Evolutionary conservation across 2,329 filamentous ascomycete species (phyloP), one percentile per base, ranked within the genome.

Genomic region (Cladosporium sphaerospermum): DNA sequence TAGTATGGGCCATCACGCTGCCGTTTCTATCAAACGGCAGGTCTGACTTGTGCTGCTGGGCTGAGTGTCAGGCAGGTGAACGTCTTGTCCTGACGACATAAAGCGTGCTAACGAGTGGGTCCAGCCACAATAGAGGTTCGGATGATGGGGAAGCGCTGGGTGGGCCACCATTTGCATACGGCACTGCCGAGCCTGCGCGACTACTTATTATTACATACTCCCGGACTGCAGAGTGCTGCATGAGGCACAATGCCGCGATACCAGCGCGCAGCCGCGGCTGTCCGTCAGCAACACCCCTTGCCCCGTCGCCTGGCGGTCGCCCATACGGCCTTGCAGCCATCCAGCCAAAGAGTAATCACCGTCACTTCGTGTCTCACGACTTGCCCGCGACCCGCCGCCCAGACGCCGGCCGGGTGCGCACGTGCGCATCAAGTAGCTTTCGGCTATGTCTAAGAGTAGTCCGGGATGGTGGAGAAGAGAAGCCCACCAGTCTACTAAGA

Each of bases 11-110:
- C 23, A 28, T 28, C 23, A 28, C 23, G 23, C 23, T 28, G 23
- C 23, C 4, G 23, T 28, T 5, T 7, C 23, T 7, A 18, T 28
- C 7, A 28, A 28, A 28, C 23, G 23, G 7, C 7, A 28, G 16
- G 16, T 7, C 23, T 28, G 23, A 28, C 5, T 28, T 28, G 23
- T 28, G 23, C 23, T 34, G 36, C 36, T 37, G 36, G 36, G 6
- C 11, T n/a, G 36, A 37, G 36, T n/a, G 14, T 37, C 6, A n/a
- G 6, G 8, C 34, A 36, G 9, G 10, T 36, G 34, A n/a, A 39
- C 10, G n/a, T 10, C 11, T 41, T 23, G 47, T 50, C 47, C 42
- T 50, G 47, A 50, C 47, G 47, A 42, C 47, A 50, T 50, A n/a
- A 42, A 50, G 39, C 47, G 36, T 11, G 47, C 47, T 50, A 50